Evolutionary conservation across 192 early-diverging fungal genomes (phyloP).

Genomic region (Linnemannia exigua): DNA sequence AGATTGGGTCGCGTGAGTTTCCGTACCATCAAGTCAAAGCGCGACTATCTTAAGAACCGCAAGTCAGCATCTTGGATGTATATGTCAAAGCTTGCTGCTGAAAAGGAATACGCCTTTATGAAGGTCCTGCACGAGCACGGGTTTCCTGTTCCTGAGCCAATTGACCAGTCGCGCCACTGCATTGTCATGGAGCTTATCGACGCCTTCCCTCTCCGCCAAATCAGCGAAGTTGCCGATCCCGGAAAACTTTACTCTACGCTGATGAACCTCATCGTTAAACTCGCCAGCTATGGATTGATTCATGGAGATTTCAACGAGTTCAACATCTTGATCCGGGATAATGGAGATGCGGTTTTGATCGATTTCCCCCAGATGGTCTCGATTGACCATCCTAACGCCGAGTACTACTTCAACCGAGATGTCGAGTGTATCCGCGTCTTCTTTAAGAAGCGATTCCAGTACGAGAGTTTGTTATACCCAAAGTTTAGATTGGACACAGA

Average conservation of each 20-base stretch:
- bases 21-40: constrained; percentile 96
- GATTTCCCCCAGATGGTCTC: constrained; percentile 99
- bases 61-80: constrained; percentile 99
- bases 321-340: constrained; percentile 91
- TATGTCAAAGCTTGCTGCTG: constrained; percentile 97
- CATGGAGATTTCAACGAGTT: constrained; percentile 99
- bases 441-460: constrained; percentile 92
- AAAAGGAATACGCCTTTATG: constrained; percentile 99
- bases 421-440: constrained; percentile 97
- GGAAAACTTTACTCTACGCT: constrained; percentile 94
- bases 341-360: constrained; percentile 91
- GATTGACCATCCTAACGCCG: constrained; percentile 94
- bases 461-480: constrained; percentile 93
- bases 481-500: constrained; percentile 87
- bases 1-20: constrained; percentile 97
- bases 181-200: constrained; percentile 98
- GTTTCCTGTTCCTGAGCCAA: constrained; percentile 95
- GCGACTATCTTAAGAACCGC: constrained; percentile 96
- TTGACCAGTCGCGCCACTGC: constrained; percentile 95
- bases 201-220: constrained; percentile 94
- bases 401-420: constrained; percentile 98
- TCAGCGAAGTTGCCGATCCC: constrained; percentile 87
- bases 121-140: constrained; percentile 89
- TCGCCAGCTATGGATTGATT: constrained; percentile 95
- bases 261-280: constrained; percentile 96